A percentile compares a stretch with the other conserved stretches of the same genome.
phyloP scores from a whole-genome alignment of 495 filamentous ascomycete species.

The Pyrenula massariospora region DNA sequence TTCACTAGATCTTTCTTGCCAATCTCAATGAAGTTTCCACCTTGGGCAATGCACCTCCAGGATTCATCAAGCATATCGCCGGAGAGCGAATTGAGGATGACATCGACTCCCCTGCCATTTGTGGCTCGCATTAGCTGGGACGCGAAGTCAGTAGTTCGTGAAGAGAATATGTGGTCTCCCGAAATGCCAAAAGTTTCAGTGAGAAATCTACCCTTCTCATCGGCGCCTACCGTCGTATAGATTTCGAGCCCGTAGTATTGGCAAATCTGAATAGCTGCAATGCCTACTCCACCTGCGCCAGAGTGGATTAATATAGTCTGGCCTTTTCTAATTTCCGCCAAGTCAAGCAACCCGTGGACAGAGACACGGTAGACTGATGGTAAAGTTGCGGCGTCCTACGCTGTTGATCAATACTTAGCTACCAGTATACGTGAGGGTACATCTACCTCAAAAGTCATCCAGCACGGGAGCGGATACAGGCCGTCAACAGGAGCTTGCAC shows the following conservation, averaged over 20 bases:
- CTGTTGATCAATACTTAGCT: no score
- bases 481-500: slow-evolving; percentile 2
- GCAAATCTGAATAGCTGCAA: slow-evolving; percentile 18
- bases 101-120: slow-evolving; percentile 23
- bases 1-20: slow-evolving; percentile 23
- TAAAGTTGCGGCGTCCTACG: neutral
- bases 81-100: slow-evolving; percentile 42
- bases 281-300: slow-evolving; percentile 22
- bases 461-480: slow-evolving; percentile 8
- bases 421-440: no score
- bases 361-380: neutral
- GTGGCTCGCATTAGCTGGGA: slow-evolving; percentile 36
- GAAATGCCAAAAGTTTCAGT: slow-evolving; percentile 31
- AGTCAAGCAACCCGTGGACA: neutral
- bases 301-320: slow-evolving; percentile 27
- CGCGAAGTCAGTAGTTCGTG: slow-evolving; percentile 31
- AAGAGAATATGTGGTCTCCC: slow-evolving; percentile 26
- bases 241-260: slow-evolving; percentile 5
- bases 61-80: slow-evolving; percentile 15
- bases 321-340: slow-evolving; percentile 5
- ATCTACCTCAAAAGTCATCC: slow-evolving; percentile 18
- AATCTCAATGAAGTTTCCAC: slow-evolving; percentile 37
- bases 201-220: slow-evolving; percentile 46
- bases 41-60: slow-evolving; percentile 28
- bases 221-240: slow-evolving; percentile 45